Percentiles rank a stretch among this genome's conserved stretches.
Conservation (phyloP, 441 rosid species). For the Adansonia grandidieri region DNA sequence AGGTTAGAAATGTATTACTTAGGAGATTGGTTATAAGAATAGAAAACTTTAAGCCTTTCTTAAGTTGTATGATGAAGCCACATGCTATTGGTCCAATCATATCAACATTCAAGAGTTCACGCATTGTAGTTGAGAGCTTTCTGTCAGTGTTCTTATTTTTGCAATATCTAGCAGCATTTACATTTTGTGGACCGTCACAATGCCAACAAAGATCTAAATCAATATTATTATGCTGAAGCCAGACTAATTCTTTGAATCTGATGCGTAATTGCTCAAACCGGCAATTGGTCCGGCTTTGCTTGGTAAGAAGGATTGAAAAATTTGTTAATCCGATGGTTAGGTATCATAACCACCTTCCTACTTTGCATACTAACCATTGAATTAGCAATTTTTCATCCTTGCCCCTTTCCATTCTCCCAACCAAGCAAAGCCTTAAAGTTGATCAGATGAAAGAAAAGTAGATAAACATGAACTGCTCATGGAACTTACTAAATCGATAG, state of each 20-base stretch:
- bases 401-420: too few species aligned
- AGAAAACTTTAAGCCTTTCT: slow-evolving; percentile 12
- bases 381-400: too few species aligned
- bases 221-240: neutral
- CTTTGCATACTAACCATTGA: too few species aligned
- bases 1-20: slow-evolving; percentile 2
- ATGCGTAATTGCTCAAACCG: neutral
- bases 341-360: too few species aligned
- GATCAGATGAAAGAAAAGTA: slow-evolving; percentile 9
- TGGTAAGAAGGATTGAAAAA: too few species aligned
- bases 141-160: neutral
- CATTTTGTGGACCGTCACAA: neutral
- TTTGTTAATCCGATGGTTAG: too few species aligned
- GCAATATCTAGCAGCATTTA: neutral
- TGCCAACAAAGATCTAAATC: neutral
- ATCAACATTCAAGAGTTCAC: slow-evolving; percentile 17
- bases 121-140: neutral
- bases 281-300: neutral
- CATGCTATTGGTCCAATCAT: neutral
- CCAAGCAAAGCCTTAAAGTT: neutral
- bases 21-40: neutral
- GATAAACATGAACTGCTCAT: slow-evolving; percentile 5
- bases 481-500: neutral
- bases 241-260: neutral
- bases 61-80: neutral